A percentile compares a stretch with the other conserved stretches of the same genome.
Evolutionary conservation across 192 early-diverging fungal species (phyloP).

Genomic region (Chytriomyces sp.): DNA sequence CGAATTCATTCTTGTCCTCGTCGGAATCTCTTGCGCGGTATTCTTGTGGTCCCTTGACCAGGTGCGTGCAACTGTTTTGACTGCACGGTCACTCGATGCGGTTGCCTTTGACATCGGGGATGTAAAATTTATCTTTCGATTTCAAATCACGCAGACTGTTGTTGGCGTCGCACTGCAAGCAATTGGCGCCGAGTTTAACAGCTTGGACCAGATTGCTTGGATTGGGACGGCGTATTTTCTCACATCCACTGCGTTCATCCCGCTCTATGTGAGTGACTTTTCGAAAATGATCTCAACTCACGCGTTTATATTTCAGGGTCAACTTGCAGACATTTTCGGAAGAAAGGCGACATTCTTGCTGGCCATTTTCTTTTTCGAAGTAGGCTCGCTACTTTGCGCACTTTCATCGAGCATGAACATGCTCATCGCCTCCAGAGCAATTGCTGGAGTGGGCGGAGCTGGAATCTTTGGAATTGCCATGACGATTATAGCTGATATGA

Average conservation of each 20-base stretch:
- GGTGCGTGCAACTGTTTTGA: constrained; percentile 9
- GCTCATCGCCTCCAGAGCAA: constrained; percentile 74
- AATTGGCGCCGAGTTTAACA: constrained; percentile 34
- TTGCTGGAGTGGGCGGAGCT: constrained; percentile 76
- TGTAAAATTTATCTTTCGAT: constrained; percentile 40
- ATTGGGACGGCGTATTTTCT: constrained; percentile 48
- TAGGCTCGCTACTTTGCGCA: constrained; percentile 80
- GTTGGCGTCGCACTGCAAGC: constrained; percentile 33
- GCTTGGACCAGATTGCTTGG: constrained; percentile 51
- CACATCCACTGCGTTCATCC: constrained; percentile 36
- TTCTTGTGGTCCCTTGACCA: constrained; percentile 52
- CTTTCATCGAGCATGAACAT: constrained; percentile 62
- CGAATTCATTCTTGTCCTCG: constrained; percentile 30
- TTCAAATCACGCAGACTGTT: constrained; percentile 45
- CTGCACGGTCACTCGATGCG: constrained; percentile 10
- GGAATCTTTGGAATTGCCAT: constrained; percentile 79
- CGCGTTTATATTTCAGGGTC: constrained; percentile 47
- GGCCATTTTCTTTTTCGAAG: constrained; percentile 68
- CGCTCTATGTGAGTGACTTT: constrained; percentile 31
- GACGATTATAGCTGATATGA: constrained; percentile 82
- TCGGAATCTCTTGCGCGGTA: constrained; percentile 41
- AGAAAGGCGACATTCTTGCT: constrained; percentile 69
- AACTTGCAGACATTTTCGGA: constrained; percentile 38
- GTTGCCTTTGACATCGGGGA: constrained; percentile 18
- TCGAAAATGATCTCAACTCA: not conserved